phyloP scores from a whole-genome alignment of 495 filamentous ascomycete species.

The Neurospora sp. region DNA sequence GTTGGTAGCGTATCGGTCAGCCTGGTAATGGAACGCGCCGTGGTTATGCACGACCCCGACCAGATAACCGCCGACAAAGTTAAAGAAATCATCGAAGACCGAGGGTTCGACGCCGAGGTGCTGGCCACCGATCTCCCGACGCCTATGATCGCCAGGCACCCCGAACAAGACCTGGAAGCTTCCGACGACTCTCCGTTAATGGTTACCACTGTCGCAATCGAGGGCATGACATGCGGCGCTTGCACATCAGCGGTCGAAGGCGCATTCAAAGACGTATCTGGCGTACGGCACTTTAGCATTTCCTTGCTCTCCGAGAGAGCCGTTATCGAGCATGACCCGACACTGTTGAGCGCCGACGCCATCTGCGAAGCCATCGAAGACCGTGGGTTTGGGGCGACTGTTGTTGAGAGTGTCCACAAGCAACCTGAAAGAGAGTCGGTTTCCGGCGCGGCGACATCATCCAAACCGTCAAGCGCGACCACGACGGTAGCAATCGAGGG shows the following conservation, averaged over 20 bases:
- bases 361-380: constrained; percentile 82
- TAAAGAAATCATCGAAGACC: constrained; percentile 79
- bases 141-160: constrained; percentile 22
- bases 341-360: constrained; percentile 52
- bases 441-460: constrained; percentile 3
- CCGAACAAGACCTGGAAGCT: not conserved
- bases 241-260: constrained; percentile 86
- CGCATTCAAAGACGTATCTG: constrained; percentile 66
- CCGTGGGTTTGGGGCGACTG: constrained; percentile 75
- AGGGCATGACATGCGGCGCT: constrained; percentile 95
- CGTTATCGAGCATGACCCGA: constrained; percentile 73
- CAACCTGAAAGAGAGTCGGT: constrained; percentile 25
- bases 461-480: constrained; percentile 34
- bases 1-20: constrained; percentile 79
- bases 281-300: constrained; percentile 81
- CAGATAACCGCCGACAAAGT: constrained; percentile 62
- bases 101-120: constrained; percentile 92
- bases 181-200: constrained; percentile 25
- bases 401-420: constrained; percentile 46
- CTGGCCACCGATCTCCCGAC: constrained; percentile 64
- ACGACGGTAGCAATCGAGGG: constrained; percentile 88
- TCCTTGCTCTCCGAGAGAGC: constrained; percentile 87
- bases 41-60: constrained; percentile 76
- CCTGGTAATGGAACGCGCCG: constrained; percentile 84
- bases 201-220: constrained; percentile 74